Evolutionary conservation across 495 filamentous ascomycete species (phyloP), one percentile per base, ranked within the genome.

Genomic region (Letharia lupina): DNA sequence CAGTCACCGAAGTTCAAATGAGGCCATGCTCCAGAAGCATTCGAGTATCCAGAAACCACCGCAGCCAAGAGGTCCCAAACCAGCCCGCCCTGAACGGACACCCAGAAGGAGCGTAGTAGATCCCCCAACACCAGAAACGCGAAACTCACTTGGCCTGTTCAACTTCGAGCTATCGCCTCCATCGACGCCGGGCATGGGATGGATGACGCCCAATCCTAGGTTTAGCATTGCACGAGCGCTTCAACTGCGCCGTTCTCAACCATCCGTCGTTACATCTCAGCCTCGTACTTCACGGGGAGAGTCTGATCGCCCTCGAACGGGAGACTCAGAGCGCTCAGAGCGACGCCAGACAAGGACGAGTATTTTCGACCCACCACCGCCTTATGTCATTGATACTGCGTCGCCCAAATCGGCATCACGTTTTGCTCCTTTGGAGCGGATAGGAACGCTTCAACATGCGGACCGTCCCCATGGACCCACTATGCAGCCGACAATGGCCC

Each of bases 131-230:
- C 58, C 65, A 40, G 37, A 54, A 15, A 52, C 41, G n/a, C 68
- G 63, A 11, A 68, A 63, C 37, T 69, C 69, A 11, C 67, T 71
- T 45, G 65, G 69, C 39, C 59, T 66, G 15, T 71, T 71, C 65
- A 71, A 71, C 58, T 71, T 71, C 31, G 64, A 69, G 56, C 48
- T 71, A 16, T 69, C 67, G 10, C 57, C 56, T 61, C 54, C 50
- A 42, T 65, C 67, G 11, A 61, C 60, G 28, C 64, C 52, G 20
- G 41, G 42, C 33, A 52, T 31, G 40, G 60, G 44, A 61, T 48
- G 64, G 42, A 57, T 60, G 31, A 59, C 50, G 33, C 65, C 63
- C 28, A 64, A 44, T n/a, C 41, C 61, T 23, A 42, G 59, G n/a
- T 62, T 67, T 13, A 67, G 64, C 41, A 39, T 69, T 35, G 68